Evolutionary conservation across 176 grass and related monocot species (phyloP).

Genomic region (Puccinellia tenuiflora): DNA sequence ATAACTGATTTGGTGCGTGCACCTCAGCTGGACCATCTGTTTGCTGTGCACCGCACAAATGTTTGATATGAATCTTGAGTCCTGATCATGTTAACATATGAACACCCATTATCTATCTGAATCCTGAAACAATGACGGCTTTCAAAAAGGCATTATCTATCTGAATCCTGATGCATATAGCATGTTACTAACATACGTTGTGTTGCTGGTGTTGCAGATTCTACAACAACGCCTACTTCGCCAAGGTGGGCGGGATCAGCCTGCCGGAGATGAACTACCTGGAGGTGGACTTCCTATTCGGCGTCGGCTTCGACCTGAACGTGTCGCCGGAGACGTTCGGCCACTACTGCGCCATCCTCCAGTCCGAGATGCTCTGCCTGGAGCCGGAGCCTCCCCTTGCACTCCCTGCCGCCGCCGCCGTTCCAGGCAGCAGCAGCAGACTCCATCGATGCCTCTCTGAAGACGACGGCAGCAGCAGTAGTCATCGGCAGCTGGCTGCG

Average conservation of each 20-base stretch:
- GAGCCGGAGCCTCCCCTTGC: neutral
- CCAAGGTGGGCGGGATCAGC: conserved; percentile 43
- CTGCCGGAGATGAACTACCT: conserved; percentile 58
- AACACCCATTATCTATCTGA: neutral
- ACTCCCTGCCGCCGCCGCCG: neutral
- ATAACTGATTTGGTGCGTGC: neutral
- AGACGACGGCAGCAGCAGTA: conserved; percentile 22
- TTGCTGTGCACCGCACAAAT: neutral
- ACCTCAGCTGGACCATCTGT: neutral
- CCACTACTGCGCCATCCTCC: conserved; percentile 39
- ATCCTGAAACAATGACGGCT: neutral
- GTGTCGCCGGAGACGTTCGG: conserved; percentile 43
- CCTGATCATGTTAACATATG: no score
- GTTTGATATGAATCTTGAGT: neutral
- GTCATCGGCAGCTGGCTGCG: conserved; percentile 35
- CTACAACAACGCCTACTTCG: conserved; percentile 53
- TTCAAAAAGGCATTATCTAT: neutral
- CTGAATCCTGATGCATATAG: neutral
- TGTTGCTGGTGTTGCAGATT: conserved; percentile 2
- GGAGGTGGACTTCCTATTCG: conserved; percentile 51
- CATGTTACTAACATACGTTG: neutral
- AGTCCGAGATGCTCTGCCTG: conserved; percentile 32
- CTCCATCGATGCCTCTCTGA: conserved; percentile 35
- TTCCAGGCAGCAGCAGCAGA: neutral
- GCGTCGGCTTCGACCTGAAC: conserved; percentile 37